phyloP scores from a whole-genome alignment of 2,329 filamentous ascomycete genomes.

The Pseudocercospora crystallina region DNA sequence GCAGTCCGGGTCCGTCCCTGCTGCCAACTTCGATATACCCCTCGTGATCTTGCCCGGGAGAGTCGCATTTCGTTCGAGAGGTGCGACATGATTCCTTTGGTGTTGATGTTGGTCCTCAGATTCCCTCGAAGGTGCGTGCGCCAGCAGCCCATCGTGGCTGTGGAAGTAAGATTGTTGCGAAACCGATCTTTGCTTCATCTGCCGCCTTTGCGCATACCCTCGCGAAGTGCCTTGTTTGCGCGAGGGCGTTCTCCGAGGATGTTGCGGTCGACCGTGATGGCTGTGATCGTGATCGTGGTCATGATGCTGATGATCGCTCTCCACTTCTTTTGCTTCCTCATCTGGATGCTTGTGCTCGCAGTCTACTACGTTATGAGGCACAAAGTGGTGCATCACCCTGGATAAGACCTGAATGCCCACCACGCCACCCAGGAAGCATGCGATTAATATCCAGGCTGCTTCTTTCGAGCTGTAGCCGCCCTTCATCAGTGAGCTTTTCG shows the following conservation, averaged over 20 bases:
- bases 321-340: slow-evolving; percentile 47
- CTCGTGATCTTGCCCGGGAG: slow-evolving; percentile 43
- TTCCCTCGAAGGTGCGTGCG: slow-evolving; percentile 1
- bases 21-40: slow-evolving; percentile 51
- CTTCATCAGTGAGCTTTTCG: slow-evolving; percentile 72
- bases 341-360: slow-evolving; percentile 74
- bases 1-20: slow-evolving; percentile 42
- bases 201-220: slow-evolving; percentile 15
- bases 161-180: slow-evolving; percentile 27
- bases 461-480: slow-evolving; percentile 65
- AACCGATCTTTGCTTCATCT: slow-evolving; percentile 22
- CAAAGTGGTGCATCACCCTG: slow-evolving; percentile 67
- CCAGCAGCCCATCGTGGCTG: slow-evolving; percentile 17
- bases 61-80: slow-evolving; percentile 36
- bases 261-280: slow-evolving; percentile 24
- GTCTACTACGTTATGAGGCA: slow-evolving; percentile 77
- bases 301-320: slow-evolving; percentile 22
- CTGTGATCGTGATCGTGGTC: slow-evolving; percentile 31
- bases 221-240: background rate
- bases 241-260: slow-evolving; percentile 10
- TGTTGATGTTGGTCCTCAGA: slow-evolving; percentile 14
- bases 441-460: slow-evolving; percentile 69
- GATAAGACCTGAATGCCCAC: slow-evolving; percentile 74
- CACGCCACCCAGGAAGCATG: slow-evolving; percentile 69
- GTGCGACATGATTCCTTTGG: background rate